A percentile compares a stretch with the other conserved stretches of the same genome.
Conservation (phyloP, 1,284 basidiomycete species). For the Sporisorium scitamineum region DNA sequence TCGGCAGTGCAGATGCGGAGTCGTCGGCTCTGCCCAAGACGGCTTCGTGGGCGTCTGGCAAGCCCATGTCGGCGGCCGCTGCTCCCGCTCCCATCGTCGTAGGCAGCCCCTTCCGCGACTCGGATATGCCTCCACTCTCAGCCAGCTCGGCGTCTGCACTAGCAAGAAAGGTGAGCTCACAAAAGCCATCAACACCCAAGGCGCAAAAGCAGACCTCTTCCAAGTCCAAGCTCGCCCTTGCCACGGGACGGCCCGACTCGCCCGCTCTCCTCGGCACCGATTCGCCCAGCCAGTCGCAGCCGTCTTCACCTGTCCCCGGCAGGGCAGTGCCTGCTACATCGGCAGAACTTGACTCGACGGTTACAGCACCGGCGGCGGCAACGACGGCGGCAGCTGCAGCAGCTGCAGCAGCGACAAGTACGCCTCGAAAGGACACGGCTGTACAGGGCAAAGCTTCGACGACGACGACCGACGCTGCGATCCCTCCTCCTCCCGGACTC, state of each 20-base stretch:
- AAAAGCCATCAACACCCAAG: slow-evolving; percentile 45
- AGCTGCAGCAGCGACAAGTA: slow-evolving; percentile 6
- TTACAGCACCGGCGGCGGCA: background rate
- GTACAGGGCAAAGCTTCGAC: slow-evolving; percentile 9
- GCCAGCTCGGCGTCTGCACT: slow-evolving; percentile 47
- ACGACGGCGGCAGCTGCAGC: background rate
- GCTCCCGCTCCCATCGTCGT: slow-evolving; percentile 38
- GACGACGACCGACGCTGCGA: slow-evolving; percentile 1
- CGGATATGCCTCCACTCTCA: slow-evolving; percentile 60
- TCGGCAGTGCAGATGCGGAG: slow-evolving; percentile 38
- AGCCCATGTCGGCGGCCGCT: slow-evolving; percentile 37
- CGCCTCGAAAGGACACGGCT: slow-evolving; percentile 20
- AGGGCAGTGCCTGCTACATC: slow-evolving; percentile 40
- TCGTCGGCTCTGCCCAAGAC: slow-evolving; percentile 67
- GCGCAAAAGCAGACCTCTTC: slow-evolving; percentile 36
- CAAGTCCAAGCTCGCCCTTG: slow-evolving; percentile 35
- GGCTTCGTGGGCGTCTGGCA: slow-evolving; percentile 67
- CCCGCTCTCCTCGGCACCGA: slow-evolving; percentile 40
- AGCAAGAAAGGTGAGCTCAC: slow-evolving; percentile 48
- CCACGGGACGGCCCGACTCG: slow-evolving; percentile 40
- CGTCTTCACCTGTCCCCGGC: slow-evolving; percentile 37
- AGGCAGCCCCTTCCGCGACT: slow-evolving; percentile 55
- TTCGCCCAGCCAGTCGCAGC: slow-evolving; percentile 35
- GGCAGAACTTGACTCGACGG: slow-evolving; percentile 5
- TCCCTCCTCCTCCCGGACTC: slow-evolving; percentile 62